Base-by-base conservation (phyloP, 257 asterid genomes). In the Nicotiana knightiana region DNA sequence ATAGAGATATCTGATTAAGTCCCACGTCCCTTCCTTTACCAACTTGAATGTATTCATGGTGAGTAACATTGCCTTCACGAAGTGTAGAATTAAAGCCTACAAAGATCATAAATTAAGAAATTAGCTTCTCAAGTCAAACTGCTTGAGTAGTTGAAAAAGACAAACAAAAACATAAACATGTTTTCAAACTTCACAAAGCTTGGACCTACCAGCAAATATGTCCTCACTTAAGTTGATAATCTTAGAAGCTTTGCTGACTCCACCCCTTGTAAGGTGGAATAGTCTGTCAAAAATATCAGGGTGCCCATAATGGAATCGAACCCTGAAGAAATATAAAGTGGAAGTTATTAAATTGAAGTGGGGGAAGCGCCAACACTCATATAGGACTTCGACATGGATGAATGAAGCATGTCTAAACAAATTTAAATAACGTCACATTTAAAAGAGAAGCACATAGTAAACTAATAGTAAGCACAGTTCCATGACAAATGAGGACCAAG, bases 1-100 rank as follows among this genome's bases (percentile, higher is more conserved):
- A 96, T 24, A 94, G 88, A 79, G 99, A 96, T 64, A 96, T 96
- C 83, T 96, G 99, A 89, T 96, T 96, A 83, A 96, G 99, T 59
- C 99, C 98, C 13, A 96, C 98, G 84, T 96, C 99, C 87, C 98
- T 91, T 85, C 98, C 98, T 91, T 96, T 96, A 48, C 99, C 99
- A 81, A 96, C 99, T 90, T 96, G 99, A 79, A 94, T 96, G 87
- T 96, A 96, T 68, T 96, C 99, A 82, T 96, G 99, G 88, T 96
- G 98, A 43, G 98, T 94, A 24, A 94, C 98, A 87, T 96, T 96
- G 87, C 99, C 98, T 88, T 91, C 97, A 75, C 99, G 97, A 30
- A 96, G 98, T 18, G 98, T 96, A 61, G 99, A 96, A 90, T 96
- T 96, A 86, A 94, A 96, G 66, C 99, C 99, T 96, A 84, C 86